Conservation (phyloP, 2,329 filamentous ascomycete species). For the Hypoxylon sp. region DNA sequence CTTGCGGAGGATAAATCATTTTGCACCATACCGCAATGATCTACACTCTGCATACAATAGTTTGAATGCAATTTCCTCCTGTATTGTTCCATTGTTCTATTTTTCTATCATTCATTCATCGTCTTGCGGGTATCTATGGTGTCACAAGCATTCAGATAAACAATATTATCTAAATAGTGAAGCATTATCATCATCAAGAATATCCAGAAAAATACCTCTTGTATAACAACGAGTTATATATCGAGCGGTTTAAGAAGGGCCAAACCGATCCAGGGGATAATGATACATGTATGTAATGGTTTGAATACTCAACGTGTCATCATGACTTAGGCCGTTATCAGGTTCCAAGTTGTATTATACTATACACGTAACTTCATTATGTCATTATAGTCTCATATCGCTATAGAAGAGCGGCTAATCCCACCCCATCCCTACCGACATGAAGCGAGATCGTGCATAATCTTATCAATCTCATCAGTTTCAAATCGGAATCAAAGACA, state of each 20-base stretch:
- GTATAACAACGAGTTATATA: neutral
- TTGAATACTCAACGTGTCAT: constrained; percentile 1
- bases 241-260: neutral
- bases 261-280: neutral
- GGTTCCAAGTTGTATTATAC: neutral
- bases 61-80: too few species aligned
- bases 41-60: neutral
- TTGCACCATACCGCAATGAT: neutral
- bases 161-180: neutral
- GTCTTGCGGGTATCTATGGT: neutral
- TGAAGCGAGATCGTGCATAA: constrained; percentile 29
- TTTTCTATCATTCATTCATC: too few species aligned
- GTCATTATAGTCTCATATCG: constrained; percentile 32
- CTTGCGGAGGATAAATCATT: neutral
- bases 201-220: neutral
- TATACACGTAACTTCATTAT: constrained; percentile 10
- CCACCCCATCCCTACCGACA: neutral
- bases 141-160: neutral
- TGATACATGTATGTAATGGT: neutral
- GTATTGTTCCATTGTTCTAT: too few species aligned
- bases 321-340: neutral
- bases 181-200: neutral
- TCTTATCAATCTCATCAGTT: constrained; percentile 46
- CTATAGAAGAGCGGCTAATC: constrained; percentile 15
- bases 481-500: constrained; percentile 10